These are phyloP conservation scores for Paraurostyla sp. DNA, from an alignment of 73 alveolate genomes.

Conservation along the genomic window DNA sequence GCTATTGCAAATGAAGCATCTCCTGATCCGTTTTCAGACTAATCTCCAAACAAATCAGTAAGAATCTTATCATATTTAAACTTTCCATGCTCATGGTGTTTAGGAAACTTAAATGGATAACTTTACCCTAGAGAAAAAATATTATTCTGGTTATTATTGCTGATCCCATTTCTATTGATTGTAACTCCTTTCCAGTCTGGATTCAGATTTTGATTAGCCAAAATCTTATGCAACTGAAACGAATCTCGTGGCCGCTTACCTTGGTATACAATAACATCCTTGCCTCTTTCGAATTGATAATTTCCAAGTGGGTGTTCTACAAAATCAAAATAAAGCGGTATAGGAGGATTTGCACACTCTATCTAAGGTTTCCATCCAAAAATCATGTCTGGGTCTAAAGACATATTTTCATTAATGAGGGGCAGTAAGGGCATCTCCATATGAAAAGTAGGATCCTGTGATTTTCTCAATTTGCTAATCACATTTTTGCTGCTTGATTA, in stretches of 20 bases:
- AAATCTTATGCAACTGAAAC: not conserved
- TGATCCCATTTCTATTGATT: no score
- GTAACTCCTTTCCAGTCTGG: no score
- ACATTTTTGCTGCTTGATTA: no score
- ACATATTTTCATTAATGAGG: constrained; percentile 10
- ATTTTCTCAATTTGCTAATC: no score
- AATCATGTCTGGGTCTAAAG: constrained; percentile 46
- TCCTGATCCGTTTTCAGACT: no score
- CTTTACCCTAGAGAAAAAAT: not conserved
- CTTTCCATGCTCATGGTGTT: constrained; percentile 55
- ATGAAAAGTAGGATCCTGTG: no score
- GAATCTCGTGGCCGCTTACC: not conserved
- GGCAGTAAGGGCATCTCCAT: constrained; percentile 28
- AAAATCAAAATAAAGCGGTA: constrained; percentile 50
- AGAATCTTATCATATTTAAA: constrained; percentile 57
- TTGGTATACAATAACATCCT: not conserved
- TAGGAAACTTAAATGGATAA: constrained; percentile 60
- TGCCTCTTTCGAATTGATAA: not conserved
- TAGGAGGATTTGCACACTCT: constrained; percentile 42
- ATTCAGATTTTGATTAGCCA: not conserved
- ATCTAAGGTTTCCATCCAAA: constrained; percentile 57
- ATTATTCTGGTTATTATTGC: no score
- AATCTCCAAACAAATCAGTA: constrained; percentile 29
- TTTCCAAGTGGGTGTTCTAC: not conserved
- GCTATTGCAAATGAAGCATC: not conserved